Conservation (phyloP, 2,329 filamentous ascomycete genomes). For the Trichoderma brevicompactum region DNA sequence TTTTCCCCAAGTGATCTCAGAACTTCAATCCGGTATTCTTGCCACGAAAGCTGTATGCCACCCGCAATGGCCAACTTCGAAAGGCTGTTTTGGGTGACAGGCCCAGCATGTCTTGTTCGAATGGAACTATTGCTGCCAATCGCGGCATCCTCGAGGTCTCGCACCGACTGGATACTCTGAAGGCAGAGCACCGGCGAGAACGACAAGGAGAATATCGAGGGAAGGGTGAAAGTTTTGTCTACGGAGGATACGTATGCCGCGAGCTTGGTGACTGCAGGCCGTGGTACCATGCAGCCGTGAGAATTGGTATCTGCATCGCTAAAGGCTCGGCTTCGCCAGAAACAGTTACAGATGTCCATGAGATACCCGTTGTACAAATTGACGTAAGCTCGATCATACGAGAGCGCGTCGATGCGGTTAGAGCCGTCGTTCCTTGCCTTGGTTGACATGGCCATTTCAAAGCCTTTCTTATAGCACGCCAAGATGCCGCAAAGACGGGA, state of each 20-base stretch:
- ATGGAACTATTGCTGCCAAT: slow-evolving; percentile 47
- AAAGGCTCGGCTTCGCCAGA: slow-evolving; percentile 79
- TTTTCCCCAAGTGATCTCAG: slow-evolving; percentile 67
- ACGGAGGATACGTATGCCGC: slow-evolving; percentile 54
- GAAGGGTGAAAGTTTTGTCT: slow-evolving; percentile 52
- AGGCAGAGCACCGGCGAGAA: slow-evolving; percentile 61
- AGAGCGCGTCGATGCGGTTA: slow-evolving; percentile 41
- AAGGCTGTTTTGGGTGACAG: slow-evolving; percentile 71
- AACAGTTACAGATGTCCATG: slow-evolving; percentile 83
- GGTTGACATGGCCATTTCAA: slow-evolving; percentile 65
- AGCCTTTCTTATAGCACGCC: slow-evolving; percentile 72
- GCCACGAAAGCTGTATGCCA: slow-evolving; percentile 70
- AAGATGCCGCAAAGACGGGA: slow-evolving; percentile 73
- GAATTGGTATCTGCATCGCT: slow-evolving; percentile 66
- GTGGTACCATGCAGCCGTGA: slow-evolving; percentile 57
- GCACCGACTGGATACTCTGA: slow-evolving; percentile 59
- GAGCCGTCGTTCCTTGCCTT: slow-evolving; percentile 39
- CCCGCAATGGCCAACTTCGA: slow-evolving; percentile 65
- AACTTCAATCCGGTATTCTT: slow-evolving; percentile 75
- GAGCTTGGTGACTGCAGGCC: slow-evolving; percentile 50
- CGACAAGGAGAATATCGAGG: slow-evolving; percentile 61
- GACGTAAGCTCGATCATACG: slow-evolving; percentile 64
- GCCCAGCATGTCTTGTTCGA: slow-evolving; percentile 62
- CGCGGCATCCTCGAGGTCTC: slow-evolving; percentile 61
- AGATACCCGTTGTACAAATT: slow-evolving; percentile 80